These are phyloP conservation scores for Blastocystis sp. DNA, from an alignment of 352 stramenopile species.

Conservation along the genomic window DNA sequence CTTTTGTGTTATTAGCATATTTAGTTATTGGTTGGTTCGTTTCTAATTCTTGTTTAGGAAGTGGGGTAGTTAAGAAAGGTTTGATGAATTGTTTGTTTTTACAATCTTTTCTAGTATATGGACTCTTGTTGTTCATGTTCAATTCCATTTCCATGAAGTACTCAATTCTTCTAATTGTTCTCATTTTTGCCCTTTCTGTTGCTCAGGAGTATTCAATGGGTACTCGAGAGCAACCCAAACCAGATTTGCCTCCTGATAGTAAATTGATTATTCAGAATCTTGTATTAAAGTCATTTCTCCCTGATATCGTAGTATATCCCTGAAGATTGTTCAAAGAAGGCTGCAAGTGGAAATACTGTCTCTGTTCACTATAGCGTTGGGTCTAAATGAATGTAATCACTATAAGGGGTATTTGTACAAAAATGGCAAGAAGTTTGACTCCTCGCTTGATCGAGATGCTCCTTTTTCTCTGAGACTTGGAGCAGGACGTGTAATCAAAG, in stretches of 20 bases:
- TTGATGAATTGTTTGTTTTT: conserved; percentile 12
- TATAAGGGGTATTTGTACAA: conserved; percentile 64
- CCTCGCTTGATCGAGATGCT: conserved; percentile 65
- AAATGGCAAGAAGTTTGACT: conserved; percentile 67
- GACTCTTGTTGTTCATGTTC: neutral
- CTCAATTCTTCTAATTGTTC: neutral
- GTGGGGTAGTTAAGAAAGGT: neutral
- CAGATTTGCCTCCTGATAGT: conserved; percentile 25
- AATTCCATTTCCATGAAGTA: conserved; percentile 18
- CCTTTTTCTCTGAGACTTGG: conserved; percentile 68
- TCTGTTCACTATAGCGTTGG: conserved; percentile 37
- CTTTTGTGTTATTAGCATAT: neutral
- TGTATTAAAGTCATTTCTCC: neutral
- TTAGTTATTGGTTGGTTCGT: too few species aligned
- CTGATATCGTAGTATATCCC: conserved; percentile 4
- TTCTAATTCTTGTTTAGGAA: neutral
- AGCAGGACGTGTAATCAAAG: conserved; percentile 65
- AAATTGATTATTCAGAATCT: conserved; percentile 54
- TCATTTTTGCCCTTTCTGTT: neutral
- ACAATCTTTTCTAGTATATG: neutral
- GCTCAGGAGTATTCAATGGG: conserved; percentile 52
- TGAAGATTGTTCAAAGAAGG: conserved; percentile 46
- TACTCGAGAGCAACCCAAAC: conserved; percentile 6
- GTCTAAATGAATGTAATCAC: neutral
- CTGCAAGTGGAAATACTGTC: conserved; percentile 32